Base-by-base conservation (phyloP, 2,329 filamentous ascomycete genomes). In the Diplodia intermedia region DNA sequence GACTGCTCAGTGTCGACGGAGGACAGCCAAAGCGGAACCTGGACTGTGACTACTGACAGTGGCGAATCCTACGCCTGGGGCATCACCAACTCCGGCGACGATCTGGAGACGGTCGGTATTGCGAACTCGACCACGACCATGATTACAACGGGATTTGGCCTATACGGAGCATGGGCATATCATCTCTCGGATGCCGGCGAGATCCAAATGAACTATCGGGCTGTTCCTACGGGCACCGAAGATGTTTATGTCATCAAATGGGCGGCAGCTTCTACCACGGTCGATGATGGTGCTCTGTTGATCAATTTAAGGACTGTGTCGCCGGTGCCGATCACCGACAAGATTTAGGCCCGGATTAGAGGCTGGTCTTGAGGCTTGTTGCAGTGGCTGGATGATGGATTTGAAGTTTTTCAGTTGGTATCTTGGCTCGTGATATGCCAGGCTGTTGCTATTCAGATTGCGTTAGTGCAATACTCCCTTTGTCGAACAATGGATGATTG, bases 101-200 rank as follows among this genome's bases (percentile, higher is more conserved):
- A 71, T 31, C 29, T 71, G 49, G 73, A 72, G 18, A 52, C 72
- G 0, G 73, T 76, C 7, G 77, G 77, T 8, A 78, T 79, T 53
- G 68, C 69, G 20, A 66, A 68, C 33, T 70, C 65, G 23, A 72
- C 70, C 49, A 65, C 65, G n/a, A 65, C 68, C 5, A 57, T 56
- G 29, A 56, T 72, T 6, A 73, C 70, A 3, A 70, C 69, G 7
- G 74, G 75, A 6, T 79, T 80, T 66, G 67, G 71, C 7, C 72
- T 76, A 54, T 79, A 77, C 65, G 77, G 77, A 11, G 75, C 69
- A 18, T 70, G 57, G 31, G 77, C 75, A 14, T 78, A 75, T 66
- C 77, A 78, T 69, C 72, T 71, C 53, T 69, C 68, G 4, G 69
- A 55, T 26, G 68, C 68, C 7, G 71, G 71, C 2, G 68, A 72